Conservation (phyloP, 2,329 filamentous ascomycete genomes). For the Colletotrichum chlorophyti region DNA sequence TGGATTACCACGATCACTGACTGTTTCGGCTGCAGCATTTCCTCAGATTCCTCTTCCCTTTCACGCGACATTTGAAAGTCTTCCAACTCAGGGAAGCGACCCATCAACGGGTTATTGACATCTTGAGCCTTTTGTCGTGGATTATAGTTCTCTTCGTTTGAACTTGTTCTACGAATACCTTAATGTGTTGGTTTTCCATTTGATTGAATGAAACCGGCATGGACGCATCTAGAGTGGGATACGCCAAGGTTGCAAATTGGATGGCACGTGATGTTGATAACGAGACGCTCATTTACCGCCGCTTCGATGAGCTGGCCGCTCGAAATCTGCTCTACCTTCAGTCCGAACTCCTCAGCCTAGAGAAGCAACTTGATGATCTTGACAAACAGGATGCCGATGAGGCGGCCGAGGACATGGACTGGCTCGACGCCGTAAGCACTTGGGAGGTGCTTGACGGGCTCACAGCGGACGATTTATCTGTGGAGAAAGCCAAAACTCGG, state of each 20-base stretch:
- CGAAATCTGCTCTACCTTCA: slow-evolving; percentile 18
- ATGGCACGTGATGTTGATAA: slow-evolving; percentile 9
- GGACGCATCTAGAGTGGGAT: background rate
- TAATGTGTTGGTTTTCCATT: too few species aligned
- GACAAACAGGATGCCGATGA: slow-evolving; percentile 1
- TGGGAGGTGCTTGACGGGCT: slow-evolving; percentile 15
- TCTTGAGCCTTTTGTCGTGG: too few species aligned
- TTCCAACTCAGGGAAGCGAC: too few species aligned
- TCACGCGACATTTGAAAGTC: too few species aligned
- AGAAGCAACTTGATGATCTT: background rate
- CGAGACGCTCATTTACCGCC: slow-evolving; percentile 14
- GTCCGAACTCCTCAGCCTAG: background rate
- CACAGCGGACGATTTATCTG: background rate
- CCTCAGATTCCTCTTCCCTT: too few species aligned
- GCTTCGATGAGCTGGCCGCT: slow-evolving; percentile 4
- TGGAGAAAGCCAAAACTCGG: background rate
- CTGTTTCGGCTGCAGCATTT: too few species aligned
- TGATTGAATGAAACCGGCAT: background rate
- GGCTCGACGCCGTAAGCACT: background rate
- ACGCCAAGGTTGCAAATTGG: background rate
- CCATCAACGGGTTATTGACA: too few species aligned
- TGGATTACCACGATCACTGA: too few species aligned
- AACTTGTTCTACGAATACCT: too few species aligned
- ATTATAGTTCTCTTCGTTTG: too few species aligned
- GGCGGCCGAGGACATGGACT: slow-evolving; percentile 11